Base-by-base conservation (phyloP, 768 basidiomycete species). In the Naganishia vishniacii region DNA sequence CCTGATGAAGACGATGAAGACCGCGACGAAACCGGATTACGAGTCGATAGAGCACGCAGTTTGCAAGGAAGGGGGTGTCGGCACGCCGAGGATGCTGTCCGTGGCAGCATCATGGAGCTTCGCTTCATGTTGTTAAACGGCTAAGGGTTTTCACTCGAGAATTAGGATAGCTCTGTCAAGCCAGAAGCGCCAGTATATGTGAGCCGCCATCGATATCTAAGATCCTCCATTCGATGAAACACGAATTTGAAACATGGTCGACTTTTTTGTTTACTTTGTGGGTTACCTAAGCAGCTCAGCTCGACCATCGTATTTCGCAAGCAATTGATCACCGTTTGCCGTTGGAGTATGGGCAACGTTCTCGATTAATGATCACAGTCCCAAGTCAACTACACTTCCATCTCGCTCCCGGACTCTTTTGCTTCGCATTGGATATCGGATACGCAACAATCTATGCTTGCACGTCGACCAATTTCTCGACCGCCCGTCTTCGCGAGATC, bases 201-300 rank as follows among this genome's bases (percentile, higher is more conserved):
- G n/a, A n/a, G n/a, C n/a, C n/a, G n/a, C n/a, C n/a, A n/a, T n/a
- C n/a, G n/a, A n/a, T n/a, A n/a, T n/a, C n/a, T n/a, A n/a, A n/a
- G n/a, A n/a, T n/a, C n/a, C n/a, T n/a, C n/a, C n/a, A n/a, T n/a
- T n/a, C n/a, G n/a, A n/a, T n/a, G n/a, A n/a, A n/a, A n/a, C n/a
- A n/a, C n/a, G n/a, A 37, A 37, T 15, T 15, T 37, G 34, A 37
- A 37, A 37, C 34, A 37, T 15, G 34, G 34, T 32, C 53, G 32
- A 56, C 53, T 56, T 56, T 56, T 56, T 15, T 56, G 53, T 56
- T 56, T 51, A 51, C 49, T 51, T 51, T 51, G 49, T 51, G 34
- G 28, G 32, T 56, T 56, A 56, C 53, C n/a, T 56, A 56, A 56
- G 53, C 53, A 37, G 34, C 7, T 7, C 15, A 7, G 8, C 15